Percentiles rank a stretch among this genome's conserved stretches.
Evolutionary conservation across 23 red algal genomes (phyloP).

Genomic region (Gracilaria domingensis): DNA sequence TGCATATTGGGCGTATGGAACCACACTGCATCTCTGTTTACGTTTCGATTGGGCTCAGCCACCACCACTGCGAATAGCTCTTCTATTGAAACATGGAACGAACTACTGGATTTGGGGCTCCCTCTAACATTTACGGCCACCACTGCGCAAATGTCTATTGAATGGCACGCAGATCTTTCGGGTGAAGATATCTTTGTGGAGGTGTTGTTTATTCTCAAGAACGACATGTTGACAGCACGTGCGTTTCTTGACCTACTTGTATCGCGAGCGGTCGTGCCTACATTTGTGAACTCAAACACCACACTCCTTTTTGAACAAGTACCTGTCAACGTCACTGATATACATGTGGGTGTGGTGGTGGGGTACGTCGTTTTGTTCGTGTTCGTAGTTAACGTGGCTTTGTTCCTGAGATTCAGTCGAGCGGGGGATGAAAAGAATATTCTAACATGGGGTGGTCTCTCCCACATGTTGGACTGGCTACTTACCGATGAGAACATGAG

Average conservation of each 20-base stretch:
- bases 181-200: background rate
- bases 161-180: background rate
- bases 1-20: constrained; percentile 15
- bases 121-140: background rate
- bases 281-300: too few relatives aligned
- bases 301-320: too few relatives aligned
- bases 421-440: too few relatives aligned
- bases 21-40: background rate
- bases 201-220: background rate
- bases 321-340: too few relatives aligned
- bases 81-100: background rate
- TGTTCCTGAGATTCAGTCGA: too few relatives aligned
- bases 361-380: too few relatives aligned
- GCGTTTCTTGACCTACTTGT: constrained; percentile 1
- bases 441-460: too few relatives aligned
- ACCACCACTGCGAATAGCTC: background rate
- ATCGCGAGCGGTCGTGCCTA: background rate
- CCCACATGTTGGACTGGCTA: too few relatives aligned
- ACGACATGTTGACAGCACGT: background rate
- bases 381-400: too few relatives aligned
- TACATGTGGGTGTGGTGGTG: too few relatives aligned
- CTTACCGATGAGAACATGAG: too few relatives aligned
- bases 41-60: constrained; percentile 8
- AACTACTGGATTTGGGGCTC: background rate
- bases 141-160: background rate